These are phyloP conservation scores for Ceratobasidium papillatum DNA, from an alignment of 1,284 basidiomycete species.

Conservation along the genomic window DNA sequence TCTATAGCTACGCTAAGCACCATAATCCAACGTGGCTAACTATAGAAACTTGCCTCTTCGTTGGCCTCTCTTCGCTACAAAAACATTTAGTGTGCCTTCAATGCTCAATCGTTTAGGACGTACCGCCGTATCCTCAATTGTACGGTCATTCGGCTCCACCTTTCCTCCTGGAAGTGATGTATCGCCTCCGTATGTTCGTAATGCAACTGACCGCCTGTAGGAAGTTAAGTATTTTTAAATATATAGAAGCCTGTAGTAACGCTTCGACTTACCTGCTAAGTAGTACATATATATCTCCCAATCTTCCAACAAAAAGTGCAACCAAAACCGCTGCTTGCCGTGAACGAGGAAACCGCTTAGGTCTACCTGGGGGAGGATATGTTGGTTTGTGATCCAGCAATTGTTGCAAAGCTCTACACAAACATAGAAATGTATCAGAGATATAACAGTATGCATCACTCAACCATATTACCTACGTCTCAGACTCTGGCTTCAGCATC, in stretches of 20 bases:
- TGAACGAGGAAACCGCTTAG: slow-evolving; percentile 57
- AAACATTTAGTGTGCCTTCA: not conserved
- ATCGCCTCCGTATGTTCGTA: slow-evolving; percentile 82
- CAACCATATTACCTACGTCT: slow-evolving; percentile 26
- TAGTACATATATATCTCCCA: slow-evolving; percentile 82
- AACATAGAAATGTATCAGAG: not conserved
- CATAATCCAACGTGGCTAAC: not conserved
- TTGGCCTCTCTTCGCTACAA: slow-evolving; percentile 75
- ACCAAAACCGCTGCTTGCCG: slow-evolving; percentile 76
- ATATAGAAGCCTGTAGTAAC: not conserved
- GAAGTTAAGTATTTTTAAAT: not conserved
- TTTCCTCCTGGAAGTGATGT: slow-evolving; percentile 86
- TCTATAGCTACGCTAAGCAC: slow-evolving; percentile 57
- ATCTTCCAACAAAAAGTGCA: slow-evolving; percentile 80
- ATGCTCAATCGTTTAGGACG: slow-evolving; percentile 48
- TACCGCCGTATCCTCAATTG: slow-evolving; percentile 81
- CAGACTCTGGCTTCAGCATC: slow-evolving; percentile 29
- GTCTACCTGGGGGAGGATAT: slow-evolving; percentile 14
- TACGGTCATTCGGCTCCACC: slow-evolving; percentile 70
- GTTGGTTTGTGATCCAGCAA: slow-evolving; percentile 26
- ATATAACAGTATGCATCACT: too few relatives aligned
- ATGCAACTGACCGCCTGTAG: slow-evolving; percentile 70
- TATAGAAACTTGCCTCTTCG: slow-evolving; percentile 63
- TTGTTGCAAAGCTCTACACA: slow-evolving; percentile 20
- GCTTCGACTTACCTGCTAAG: slow-evolving; percentile 66